Conservation (phyloP, 495 filamentous ascomycete species). For the Xylona heveae region DNA sequence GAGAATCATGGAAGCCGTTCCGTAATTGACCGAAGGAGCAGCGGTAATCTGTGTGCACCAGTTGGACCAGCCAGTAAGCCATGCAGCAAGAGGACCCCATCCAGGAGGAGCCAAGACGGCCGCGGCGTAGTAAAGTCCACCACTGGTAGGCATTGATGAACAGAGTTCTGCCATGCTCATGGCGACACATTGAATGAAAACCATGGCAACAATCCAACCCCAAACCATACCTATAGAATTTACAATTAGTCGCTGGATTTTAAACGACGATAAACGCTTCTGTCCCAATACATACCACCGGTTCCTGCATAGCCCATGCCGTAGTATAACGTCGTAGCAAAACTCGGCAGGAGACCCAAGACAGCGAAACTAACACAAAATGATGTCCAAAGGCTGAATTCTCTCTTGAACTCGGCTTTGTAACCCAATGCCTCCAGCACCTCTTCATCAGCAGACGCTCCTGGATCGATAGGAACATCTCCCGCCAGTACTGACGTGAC, state of each 20-base stretch:
- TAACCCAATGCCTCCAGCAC: slow-evolving; percentile 51
- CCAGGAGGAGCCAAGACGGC: slow-evolving; percentile 60
- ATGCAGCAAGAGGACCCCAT: slow-evolving; percentile 55
- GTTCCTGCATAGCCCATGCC: slow-evolving; percentile 69
- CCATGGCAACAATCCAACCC: slow-evolving; percentile 60
- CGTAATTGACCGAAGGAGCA: slow-evolving; percentile 43
- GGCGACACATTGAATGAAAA: slow-evolving; percentile 55
- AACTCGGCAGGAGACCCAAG: slow-evolving; percentile 49
- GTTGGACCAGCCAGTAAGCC: slow-evolving; percentile 32
- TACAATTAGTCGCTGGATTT: too few relatives aligned
- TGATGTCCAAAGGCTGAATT: slow-evolving; percentile 66
- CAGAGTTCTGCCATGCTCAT: slow-evolving; percentile 46
- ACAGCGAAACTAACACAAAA: slow-evolving; percentile 67
- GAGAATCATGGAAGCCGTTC: slow-evolving; percentile 48
- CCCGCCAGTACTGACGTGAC: slow-evolving; percentile 50
- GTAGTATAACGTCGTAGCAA: slow-evolving; percentile 56
- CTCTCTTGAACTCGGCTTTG: slow-evolving; percentile 63
- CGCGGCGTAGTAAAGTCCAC: slow-evolving; percentile 59
- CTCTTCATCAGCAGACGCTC: slow-evolving; percentile 36
- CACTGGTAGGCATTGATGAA: slow-evolving; percentile 48
- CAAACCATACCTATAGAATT: slow-evolving; percentile 44
- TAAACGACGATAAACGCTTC: too few relatives aligned
- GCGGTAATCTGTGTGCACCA: slow-evolving; percentile 51
- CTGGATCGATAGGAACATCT: slow-evolving; percentile 35
- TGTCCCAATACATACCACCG: slow-evolving; percentile 18